Base-by-base conservation (phyloP, 345 rosid genomes). In the Eucalyptus shirleyi region DNA sequence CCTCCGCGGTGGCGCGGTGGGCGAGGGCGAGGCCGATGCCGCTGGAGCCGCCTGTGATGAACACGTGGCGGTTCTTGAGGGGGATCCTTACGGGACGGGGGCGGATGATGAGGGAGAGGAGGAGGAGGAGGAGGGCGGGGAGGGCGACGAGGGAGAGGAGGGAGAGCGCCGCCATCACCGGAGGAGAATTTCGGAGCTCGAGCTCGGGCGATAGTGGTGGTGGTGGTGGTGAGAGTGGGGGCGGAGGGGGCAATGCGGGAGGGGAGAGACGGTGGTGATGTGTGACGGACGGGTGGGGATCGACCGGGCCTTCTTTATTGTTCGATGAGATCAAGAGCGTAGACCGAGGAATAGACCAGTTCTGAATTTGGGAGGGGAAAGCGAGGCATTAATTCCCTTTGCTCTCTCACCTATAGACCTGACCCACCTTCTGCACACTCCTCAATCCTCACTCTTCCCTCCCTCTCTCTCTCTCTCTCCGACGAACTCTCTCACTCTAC, bases 11-110 rank as follows among this genome's bases (percentile, higher is more conserved):
- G n/a, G 96, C 96, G 30, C 72, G 95, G n/a, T 92, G 95, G 18
- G 99, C 99, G 12, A 97, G 89, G 24, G 99, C 96, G n/a, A 96
- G 93, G 26, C 99, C 99, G 62, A 97, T 97, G 59, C 98, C 99
- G 89, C 96, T 96, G 62, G 99, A 97, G 88, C 99, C 97, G 50
- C 99, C 99, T 40, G 99, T 97, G 92, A 96, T 91, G 95, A 96
- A 95, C 28, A 96, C 96, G 91, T 96, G 99, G 87, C 99, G 97
- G 88, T 92, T 91, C 89, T 95, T 95, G 87, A 96, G 93, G 5
- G 96, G 95, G 95, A 97, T 92, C 56, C 26, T 92, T 89, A 92
- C 92, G 6, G 97, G 95, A 6, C 93, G 91, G 42, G 98, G 98
- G 8, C 95, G 94, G 86, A 92, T 94, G 67, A 96, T 92, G 80